Conservation (phyloP, 164 flowering plant species). For the Macadamia integrifolia region DNA sequence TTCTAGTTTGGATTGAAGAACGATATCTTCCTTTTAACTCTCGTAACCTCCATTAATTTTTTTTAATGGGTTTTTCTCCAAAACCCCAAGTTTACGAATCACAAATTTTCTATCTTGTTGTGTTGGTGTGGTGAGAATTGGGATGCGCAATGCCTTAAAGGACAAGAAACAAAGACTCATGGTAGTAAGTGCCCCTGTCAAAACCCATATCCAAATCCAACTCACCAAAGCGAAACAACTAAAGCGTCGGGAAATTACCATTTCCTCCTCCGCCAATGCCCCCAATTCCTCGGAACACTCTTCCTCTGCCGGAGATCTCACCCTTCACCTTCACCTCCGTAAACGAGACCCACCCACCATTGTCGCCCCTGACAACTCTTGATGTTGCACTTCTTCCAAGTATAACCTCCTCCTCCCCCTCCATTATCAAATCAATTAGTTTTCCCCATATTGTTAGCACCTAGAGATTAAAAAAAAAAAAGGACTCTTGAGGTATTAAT, state of each 20-base stretch:
- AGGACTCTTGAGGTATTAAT: too few species aligned
- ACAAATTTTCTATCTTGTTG: too few species aligned
- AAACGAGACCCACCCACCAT: constrained; percentile 34
- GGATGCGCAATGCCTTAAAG: too few species aligned
- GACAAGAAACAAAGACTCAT: constrained; percentile 7
- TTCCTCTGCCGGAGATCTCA: constrained; percentile 11
- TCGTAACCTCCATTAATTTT: too few species aligned
- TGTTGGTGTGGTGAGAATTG: too few species aligned
- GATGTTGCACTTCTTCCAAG: constrained; percentile 45
- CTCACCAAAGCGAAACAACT: constrained; percentile 58
- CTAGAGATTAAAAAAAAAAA: too few species aligned
- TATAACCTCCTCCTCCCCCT: constrained; percentile 13
- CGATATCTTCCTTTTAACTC: too few species aligned
- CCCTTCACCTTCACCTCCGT: constrained; percentile 8
- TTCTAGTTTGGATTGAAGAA: too few species aligned
- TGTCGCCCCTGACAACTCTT: constrained; percentile 39
- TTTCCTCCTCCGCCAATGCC: constrained; percentile 33
- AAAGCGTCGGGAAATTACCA: constrained; percentile 60
- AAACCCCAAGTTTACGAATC: too few species aligned
- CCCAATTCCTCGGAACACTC: too few species aligned
- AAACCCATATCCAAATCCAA: constrained; percentile 22
- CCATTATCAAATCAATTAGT: constrained; percentile 1
- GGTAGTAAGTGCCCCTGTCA: constrained; percentile 42
- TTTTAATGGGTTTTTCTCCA: too few species aligned
- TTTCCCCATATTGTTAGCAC: too few species aligned